These are phyloP conservation scores for Boletus reticuloceps DNA, from an alignment of 768 basidiomycete species.

Conservation along the genomic window DNA sequence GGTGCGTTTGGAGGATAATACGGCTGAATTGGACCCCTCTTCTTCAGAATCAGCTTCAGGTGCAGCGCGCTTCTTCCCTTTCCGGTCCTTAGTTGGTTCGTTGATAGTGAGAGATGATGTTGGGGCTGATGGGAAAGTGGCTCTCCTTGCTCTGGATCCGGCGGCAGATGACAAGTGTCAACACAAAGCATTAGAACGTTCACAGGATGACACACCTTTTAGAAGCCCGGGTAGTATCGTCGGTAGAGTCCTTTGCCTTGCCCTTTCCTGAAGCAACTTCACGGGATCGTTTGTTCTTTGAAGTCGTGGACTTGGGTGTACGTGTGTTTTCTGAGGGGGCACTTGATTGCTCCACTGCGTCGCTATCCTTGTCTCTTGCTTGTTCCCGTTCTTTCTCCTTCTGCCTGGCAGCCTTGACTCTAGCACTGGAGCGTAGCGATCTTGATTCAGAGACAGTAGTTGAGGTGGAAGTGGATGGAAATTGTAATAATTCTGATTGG, in stretches of 20 bases:
- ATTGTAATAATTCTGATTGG: constrained; percentile 34
- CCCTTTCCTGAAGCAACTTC: constrained; percentile 54
- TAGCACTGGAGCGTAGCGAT: constrained; percentile 69
- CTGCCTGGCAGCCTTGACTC: constrained; percentile 72
- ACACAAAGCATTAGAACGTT: constrained; percentile 23
- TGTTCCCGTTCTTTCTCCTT: constrained; percentile 58
- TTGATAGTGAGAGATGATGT: constrained; percentile 59
- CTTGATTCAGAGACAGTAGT: constrained; percentile 48
- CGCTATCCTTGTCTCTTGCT: constrained; percentile 53
- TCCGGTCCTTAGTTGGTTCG: constrained; percentile 72
- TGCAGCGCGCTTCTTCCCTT: constrained; percentile 91
- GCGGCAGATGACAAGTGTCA: constrained; percentile 31
- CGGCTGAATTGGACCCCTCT: constrained; percentile 47
- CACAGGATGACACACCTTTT: constrained; percentile 58
- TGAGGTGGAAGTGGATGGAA: constrained; percentile 36
- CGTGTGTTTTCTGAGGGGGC: constrained; percentile 44
- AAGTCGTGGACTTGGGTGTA: constrained; percentile 35
- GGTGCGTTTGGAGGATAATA: constrained; percentile 57
- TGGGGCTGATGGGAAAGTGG: constrained; percentile 41
- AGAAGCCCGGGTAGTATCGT: constrained; percentile 49
- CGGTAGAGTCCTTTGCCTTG: constrained; percentile 58
- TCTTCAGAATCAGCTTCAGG: constrained; percentile 70
- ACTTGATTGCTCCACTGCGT: constrained; percentile 42
- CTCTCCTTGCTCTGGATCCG: constrained; percentile 56
- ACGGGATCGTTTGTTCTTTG: constrained; percentile 51